phyloP scores from a whole-genome alignment of 1,284 basidiomycete species.

The Porogramme epimiltina region DNA sequence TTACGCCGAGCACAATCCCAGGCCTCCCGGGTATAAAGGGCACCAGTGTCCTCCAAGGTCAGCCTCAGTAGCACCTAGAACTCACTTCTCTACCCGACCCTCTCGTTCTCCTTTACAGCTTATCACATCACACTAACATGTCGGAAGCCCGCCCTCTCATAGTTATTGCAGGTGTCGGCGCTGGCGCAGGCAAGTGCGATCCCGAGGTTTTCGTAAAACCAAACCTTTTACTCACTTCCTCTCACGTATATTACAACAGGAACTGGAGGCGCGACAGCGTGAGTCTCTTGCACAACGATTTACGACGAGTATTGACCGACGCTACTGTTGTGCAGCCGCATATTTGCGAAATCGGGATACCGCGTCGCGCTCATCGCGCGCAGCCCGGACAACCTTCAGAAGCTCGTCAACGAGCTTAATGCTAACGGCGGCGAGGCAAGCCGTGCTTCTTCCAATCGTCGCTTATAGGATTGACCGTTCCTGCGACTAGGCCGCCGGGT shows the following conservation, averaged over 20 bases:
- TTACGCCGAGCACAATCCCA: too few species aligned
- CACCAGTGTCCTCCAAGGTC: too few species aligned
- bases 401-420: constrained; percentile 58
- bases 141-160: constrained; percentile 45
- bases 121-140: constrained; percentile 35
- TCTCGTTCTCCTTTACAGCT: too few species aligned
- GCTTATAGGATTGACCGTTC: background rate
- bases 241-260: constrained; percentile 42
- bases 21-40: too few species aligned
- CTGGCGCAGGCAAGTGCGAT: constrained; percentile 33
- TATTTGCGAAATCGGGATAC: constrained; percentile 68
- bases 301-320: background rate
- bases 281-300: constrained; percentile 24
- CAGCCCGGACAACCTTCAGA: constrained; percentile 52
- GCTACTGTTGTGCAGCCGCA: constrained; percentile 42
- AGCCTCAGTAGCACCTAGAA: too few species aligned
- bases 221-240: too few species aligned
- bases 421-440: constrained; percentile 58
- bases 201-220: too few species aligned
- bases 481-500: constrained; percentile 54
- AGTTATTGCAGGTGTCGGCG: constrained; percentile 56
- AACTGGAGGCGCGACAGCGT: constrained; percentile 68
- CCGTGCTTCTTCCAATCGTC: background rate
- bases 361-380: constrained; percentile 70
- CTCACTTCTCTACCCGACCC: too few species aligned